phyloP scores from a whole-genome alignment of 176 grass and related monocot genomes.

The Triticum monococcum region DNA sequence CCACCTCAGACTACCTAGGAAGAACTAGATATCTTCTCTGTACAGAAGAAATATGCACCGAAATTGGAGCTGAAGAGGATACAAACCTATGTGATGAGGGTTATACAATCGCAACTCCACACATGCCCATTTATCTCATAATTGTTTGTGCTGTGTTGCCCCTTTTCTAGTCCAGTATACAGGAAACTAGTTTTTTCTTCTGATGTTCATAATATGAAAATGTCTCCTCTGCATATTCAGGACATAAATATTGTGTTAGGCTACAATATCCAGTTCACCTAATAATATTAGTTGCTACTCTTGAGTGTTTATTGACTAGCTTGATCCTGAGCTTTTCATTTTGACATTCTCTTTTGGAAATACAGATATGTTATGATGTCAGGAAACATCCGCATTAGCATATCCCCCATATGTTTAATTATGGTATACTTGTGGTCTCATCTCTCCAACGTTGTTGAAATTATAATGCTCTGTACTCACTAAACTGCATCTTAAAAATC shows the following conservation, averaged over 20 bases:
- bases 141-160: conserved; percentile 3
- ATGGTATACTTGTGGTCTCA: neutral
- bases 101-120: neutral
- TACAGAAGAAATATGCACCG: neutral
- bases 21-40: neutral
- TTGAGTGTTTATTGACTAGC: conserved; percentile 2
- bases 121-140: conserved; percentile 11
- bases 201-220: conserved; percentile 20
- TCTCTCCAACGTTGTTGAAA: neutral
- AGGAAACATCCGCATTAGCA: neutral
- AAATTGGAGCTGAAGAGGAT: neutral
- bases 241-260: neutral
- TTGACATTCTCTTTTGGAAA: conserved; percentile 24
- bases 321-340: conserved; percentile 6
- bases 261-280: neutral
- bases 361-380: neutral
- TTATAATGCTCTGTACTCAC: conserved; percentile 6
- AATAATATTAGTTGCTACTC: neutral
- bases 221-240: neutral
- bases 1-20: neutral
- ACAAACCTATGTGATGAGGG: neutral
- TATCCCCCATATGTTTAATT: neutral
- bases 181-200: neutral
- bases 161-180: neutral
- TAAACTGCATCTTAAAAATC: neutral